Percentiles rank a stretch among this genome's conserved stretches.
phyloP scores from a whole-genome alignment of 805 yeast species.

The Barnettozyma siamensis region DNA sequence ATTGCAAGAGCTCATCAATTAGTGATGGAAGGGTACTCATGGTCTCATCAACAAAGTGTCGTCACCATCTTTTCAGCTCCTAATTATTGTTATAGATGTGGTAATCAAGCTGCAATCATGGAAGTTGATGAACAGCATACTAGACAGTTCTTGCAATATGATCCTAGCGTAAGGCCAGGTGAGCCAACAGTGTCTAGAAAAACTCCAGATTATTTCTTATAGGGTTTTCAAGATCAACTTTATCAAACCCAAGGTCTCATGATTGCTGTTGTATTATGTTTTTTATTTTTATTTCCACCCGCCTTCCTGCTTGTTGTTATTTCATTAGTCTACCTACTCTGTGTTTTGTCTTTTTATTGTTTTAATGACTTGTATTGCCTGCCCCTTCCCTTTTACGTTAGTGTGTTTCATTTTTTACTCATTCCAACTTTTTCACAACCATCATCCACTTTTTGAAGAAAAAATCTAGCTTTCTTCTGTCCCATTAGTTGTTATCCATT shows the following conservation, averaged over 20 bases:
- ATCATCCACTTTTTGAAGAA: too few relatives aligned
- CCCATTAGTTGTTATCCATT: too few relatives aligned
- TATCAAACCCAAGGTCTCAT: too few relatives aligned
- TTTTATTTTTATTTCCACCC: neutral
- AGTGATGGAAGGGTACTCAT: conserved; percentile 95
- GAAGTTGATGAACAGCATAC: conserved; percentile 93
- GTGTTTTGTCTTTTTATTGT: too few relatives aligned
- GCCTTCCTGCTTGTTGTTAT: neutral
- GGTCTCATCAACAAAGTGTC: conserved; percentile 92
- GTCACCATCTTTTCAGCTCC: conserved; percentile 96
- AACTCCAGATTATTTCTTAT: conserved; percentile 87
- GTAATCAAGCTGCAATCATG: conserved; percentile 97
- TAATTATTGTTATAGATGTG: conserved; percentile 95
- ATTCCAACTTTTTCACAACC: neutral
- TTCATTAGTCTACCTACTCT: neutral
- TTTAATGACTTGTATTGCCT: neutral
- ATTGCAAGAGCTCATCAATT: conserved; percentile 95
- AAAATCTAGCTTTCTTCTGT: too few relatives aligned
- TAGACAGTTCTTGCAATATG: conserved; percentile 90
- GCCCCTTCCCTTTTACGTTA: neutral
- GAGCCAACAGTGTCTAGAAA: conserved; percentile 96
- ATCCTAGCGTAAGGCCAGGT: conserved; percentile 94
- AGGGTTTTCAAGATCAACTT: neutral
- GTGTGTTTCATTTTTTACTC: neutral
- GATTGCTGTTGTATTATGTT: too few relatives aligned